Base-by-base conservation (phyloP, 345 rosid genomes). In the Microthlaspi erraticum region DNA sequence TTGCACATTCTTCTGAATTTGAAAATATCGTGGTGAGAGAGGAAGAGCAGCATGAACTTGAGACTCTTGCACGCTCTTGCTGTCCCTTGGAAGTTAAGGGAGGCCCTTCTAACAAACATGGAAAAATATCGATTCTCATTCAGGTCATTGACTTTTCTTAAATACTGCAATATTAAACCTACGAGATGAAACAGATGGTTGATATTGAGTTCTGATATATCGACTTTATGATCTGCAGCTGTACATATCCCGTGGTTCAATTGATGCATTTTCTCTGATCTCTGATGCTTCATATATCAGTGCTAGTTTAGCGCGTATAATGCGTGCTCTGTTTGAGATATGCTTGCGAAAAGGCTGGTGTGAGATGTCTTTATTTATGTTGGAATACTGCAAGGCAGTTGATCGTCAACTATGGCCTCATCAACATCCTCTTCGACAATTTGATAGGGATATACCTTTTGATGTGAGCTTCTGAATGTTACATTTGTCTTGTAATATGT, bases 361-460 rank as follows among this genome's bases (percentile, higher is more conserved):
- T 80, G 92, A 83, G 86, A 93, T 93, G 96, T 67, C 92, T 64
- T 67, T 83, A 65, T 89, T 93, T 82, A 86, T 93, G 98, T 75
- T 93, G 81, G 94, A 93, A 71, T 91, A 93, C 74, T 93, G 97
- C 87, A 93, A 93, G 81, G 97, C 97, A 63, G 97, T 93, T 63
- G 98, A 93, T 82, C 98, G 90, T 66, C 91, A 86, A 87, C 73
- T 93, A 70, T 93, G 98, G 98, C 97, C 96, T 29, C 86, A 88
- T 81, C 97, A 87, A 42, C 98, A 93, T 79, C 90, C 97, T 11
- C 94, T 93, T 50, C 85, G 98, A 76, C 98, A 91, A 78, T 93
- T 93, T 75, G 97, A 83, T 73, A 91, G 77, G 81, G 96, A 93
- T 36, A 73, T 93, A 66, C 87, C 96, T 44, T 55, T 72, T 63